Conservation (phyloP, 2,329 filamentous ascomycete genomes). For the Ophiostoma quercus region DNA sequence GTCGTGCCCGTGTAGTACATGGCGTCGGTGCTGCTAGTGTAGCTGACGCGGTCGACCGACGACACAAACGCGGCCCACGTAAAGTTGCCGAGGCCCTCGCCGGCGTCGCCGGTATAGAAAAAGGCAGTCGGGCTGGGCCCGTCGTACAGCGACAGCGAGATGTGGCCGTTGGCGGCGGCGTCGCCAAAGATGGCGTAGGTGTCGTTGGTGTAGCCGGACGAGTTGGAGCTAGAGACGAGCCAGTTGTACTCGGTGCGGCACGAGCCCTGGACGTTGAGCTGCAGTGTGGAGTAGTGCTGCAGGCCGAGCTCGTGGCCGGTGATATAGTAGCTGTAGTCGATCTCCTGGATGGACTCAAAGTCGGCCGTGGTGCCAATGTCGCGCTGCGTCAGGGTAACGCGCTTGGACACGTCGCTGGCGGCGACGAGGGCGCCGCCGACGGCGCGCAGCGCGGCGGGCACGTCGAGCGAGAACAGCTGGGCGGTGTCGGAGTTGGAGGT, state of each 20-base stretch:
- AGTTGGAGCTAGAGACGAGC: conserved; percentile 26
- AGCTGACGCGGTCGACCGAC: conserved; percentile 31
- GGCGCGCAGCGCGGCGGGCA: conserved; percentile 70
- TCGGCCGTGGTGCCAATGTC: conserved; percentile 26
- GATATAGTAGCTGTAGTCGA: conserved; percentile 31
- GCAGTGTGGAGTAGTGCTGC: conserved; percentile 29
- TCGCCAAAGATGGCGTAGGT: conserved; percentile 25
- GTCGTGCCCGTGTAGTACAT: conserved; percentile 28
- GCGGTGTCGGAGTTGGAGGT: conserved; percentile 21
- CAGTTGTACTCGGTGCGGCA: conserved; percentile 33
- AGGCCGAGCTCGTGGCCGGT: conserved; percentile 32
- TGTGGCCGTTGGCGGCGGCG: conserved; percentile 20
- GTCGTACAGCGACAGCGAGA: conserved; percentile 26
- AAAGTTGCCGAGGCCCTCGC: conserved; percentile 26
- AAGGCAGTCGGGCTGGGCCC: conserved; percentile 23
- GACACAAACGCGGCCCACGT: conserved; percentile 32
- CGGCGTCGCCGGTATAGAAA: conserved; percentile 21
- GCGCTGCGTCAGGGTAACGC: conserved; percentile 20
- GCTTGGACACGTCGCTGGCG: conserved; percentile 46
- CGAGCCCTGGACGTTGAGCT: conserved; percentile 30
- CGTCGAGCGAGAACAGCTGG: conserved; percentile 26
- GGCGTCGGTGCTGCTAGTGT: conserved; percentile 30
- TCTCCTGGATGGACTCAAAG: conserved; percentile 26
- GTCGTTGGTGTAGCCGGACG: conserved; percentile 26
- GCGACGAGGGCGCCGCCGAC: conserved; percentile 78